Percentiles rank a stretch among this genome's conserved stretches.
These are phyloP conservation scores for Zygosaccharomyces lentus DNA, from an alignment of 805 yeast species.

Conservation along the genomic window DNA sequence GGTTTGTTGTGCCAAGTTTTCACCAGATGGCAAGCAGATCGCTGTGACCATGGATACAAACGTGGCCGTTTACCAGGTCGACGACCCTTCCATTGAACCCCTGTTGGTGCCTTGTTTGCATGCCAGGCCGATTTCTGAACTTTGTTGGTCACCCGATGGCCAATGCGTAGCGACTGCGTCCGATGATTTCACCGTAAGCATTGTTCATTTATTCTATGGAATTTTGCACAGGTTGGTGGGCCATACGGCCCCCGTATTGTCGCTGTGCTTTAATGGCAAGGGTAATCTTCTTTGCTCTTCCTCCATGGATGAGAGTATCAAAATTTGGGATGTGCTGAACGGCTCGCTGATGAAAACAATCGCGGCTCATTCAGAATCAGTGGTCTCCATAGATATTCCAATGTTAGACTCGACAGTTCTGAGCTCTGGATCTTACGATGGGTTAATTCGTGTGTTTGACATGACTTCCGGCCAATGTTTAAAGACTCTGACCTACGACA, in stretches of 20 bases:
- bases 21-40: constrained; percentile 54
- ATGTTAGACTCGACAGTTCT: constrained; percentile 72
- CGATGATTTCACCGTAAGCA: constrained; percentile 74
- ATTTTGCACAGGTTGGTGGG: constrained; percentile 49
- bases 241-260: constrained; percentile 80
- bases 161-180: constrained; percentile 75
- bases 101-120: constrained; percentile 33
- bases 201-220: constrained; percentile 59
- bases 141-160: constrained; percentile 75
- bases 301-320: constrained; percentile 83
- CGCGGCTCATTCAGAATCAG: constrained; percentile 91
- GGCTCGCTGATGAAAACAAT: constrained; percentile 72
- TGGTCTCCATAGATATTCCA: constrained; percentile 67
- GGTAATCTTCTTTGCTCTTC: constrained; percentile 81
- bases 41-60: constrained; percentile 61
- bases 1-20: constrained; percentile 48
- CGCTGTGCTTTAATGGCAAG: constrained; percentile 62
- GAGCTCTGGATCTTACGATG: constrained; percentile 89
- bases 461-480: constrained; percentile 86
- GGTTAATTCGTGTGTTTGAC: constrained; percentile 83
- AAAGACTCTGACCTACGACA: constrained; percentile 79
- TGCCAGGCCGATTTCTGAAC: constrained; percentile 63
- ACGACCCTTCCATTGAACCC: constrained; percentile 32
- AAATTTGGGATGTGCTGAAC: constrained; percentile 74
- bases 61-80: constrained; percentile 53